Base-by-base conservation (phyloP, 1,284 basidiomycete genomes). In the Cutaneotrichosporon cavernicola region DNA sequence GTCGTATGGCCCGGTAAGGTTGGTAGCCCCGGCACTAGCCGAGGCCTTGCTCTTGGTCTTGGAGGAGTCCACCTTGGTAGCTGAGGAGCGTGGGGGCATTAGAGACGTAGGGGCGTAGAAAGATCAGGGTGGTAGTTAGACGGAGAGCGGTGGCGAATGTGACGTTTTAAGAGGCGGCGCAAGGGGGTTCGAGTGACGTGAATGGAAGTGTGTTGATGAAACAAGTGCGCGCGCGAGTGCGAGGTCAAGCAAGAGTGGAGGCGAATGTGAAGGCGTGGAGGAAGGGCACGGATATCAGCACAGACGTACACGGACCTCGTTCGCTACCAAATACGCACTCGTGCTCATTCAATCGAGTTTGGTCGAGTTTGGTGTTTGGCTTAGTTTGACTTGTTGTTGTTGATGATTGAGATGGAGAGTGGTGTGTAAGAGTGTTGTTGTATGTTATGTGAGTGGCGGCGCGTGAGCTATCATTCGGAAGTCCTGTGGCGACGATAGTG, bases 1-100 rank as follows among this genome's bases (percentile, higher is more conserved):
- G 87, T 96, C 92, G 64, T 72, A 71, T 51, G 76, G 73, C 55
- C 73, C 73, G 62, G 73, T 71, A 79, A 92, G 86, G 81, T 92
- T 92, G 62, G 75, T 74, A 62, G 79, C 73, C 70, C 76, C 79
- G 65, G 70, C 70, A 52, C 63, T 73, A 50, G 70, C 66, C 60
- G 70, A 67, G 63, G 70, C 68, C 68, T 72, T 70, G 65, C 69
- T 74, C 64, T 77, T 73, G 71, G 77, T 73, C 73, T 78, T 78
- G 68, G 73, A 74, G 73, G 75, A 76, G 76, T 80, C 77, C 79
- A 80, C 79, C 76, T 80, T 81, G 78, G 66, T 65, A 65, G 67
- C 67, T 65, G 66, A 13, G 22, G 51, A n/a, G 7, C 51, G 51
- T 32, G 51, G 51, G 50, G 63, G 65, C 46, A 53, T 58, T 53